Base-by-base conservation (phyloP, 225 moss, liverwort and hornwort genomes). In the Bryum argenteum region DNA sequence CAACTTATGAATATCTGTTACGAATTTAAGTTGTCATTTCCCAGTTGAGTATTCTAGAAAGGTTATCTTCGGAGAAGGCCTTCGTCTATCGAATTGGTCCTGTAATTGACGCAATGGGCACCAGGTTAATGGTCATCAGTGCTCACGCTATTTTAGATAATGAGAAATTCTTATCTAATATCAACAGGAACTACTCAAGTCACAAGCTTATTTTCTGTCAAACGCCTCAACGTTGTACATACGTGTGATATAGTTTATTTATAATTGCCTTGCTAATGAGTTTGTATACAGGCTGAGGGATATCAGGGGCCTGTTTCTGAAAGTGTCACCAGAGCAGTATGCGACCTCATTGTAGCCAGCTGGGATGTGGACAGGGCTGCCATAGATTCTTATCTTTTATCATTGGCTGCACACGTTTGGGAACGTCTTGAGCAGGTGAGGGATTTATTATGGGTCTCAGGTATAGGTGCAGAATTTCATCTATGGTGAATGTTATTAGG, bases 341-440 rank as follows among this genome's bases (percentile, higher is more conserved):
- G 83, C 64, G 76, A 70, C 44, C 74, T 92, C 71, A 87, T 91
- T 48, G 90, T 91, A 57, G 82, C 78, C 55, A 87, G 79, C 72
- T 91, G 94, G 91, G 82, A 87, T 56, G 73, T 82, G 64, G 94
- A 95, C 69, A 89, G 85, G 75, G 73, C 85, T 75, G 83, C 89
- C 23, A 66, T 95, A 67, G 89, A 95, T 70, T 95, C 94, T 7
- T 92, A 91, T 69, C 85, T 95, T 63, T 82, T 95, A 47, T 77
- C 88, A 10, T 68, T 90, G 75, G 87, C 94, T 72, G 90, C 89
- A 19, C 85, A 89, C 59, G 82, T 90, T 65, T 87, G 90, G 69
- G 94, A 95, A 50, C 77, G 80, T 43, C 81, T 88, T 66, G 90
- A 95, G 28, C 82, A 88, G 82, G 93, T 91, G 78, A 54, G 58